Evolutionary conservation across 2,329 filamentous ascomycete genomes (phyloP), one percentile per base, ranked within the genome.

Genomic region (Geoglossum cookeanum): DNA sequence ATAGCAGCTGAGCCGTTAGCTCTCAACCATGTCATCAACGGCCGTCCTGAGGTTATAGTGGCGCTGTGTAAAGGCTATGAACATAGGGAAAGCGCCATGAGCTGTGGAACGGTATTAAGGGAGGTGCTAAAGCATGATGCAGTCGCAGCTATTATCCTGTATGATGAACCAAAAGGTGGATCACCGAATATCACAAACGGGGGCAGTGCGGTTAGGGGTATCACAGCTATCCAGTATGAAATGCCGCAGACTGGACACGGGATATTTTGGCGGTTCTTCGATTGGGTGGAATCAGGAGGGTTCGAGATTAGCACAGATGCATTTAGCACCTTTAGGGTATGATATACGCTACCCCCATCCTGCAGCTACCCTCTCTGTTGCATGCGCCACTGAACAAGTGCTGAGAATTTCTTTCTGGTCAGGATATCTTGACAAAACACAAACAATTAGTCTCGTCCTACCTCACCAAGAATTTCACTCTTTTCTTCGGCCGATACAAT

Each of bases 281-380:
- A 85, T 60, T 98, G 91, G 88, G 94, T 98, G 65, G 90, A 97
- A 72, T 88, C 88, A 71, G 88, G 89, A 63, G 90, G 86, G 33
- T 98, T 98, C 66, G 92, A 98, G 73, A 87, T 97, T 62, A 90
- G 89, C 64, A 91, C 92, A 35, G 92, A 98, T 74, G 91, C 92
- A 1, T 98, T 98, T 69, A 95, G 90, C 59, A 97, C 91, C 3
- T 98, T 98, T 71, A 80, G 91, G 68, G 87, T 95, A 32, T 47
- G 22, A 22, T 1, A 22, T 22, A 22, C 22, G 53, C 58, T 32
- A 3, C 39, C 15, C 17, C 4, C 47, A 13, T n/a, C 27, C 7
- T 3, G n/a, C 13, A 42, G 35, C n/a, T 59, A 62, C 58, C 63
- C 58, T 58, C 55, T 30, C 35, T 30, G 17, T 53, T 35, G 4